These are phyloP conservation scores for Streptanthus diversifolius DNA, from an alignment of 345 rosid species.

Conservation along the genomic window DNA sequence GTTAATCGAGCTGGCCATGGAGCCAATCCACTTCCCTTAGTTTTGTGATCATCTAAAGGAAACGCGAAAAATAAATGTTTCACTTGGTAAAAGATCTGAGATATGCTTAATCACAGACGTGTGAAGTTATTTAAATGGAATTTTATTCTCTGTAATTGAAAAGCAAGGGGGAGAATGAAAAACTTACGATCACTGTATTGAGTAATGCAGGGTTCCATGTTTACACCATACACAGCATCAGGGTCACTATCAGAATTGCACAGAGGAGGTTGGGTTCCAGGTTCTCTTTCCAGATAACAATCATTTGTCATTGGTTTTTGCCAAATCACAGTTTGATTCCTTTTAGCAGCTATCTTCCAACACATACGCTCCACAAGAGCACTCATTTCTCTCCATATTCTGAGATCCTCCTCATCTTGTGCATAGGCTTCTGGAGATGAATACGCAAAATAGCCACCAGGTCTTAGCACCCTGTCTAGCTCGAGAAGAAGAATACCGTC, in stretches of 20 bases:
- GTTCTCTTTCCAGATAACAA: slow-evolving; percentile 76
- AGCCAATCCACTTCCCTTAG: slow-evolving; percentile 83
- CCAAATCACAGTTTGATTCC: slow-evolving; percentile 96
- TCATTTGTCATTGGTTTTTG: slow-evolving; percentile 89
- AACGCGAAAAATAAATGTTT: not conserved
- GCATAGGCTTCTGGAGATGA: slow-evolving; percentile 99
- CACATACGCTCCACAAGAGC: slow-evolving; percentile 91
- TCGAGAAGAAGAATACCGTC: slow-evolving; percentile 97
- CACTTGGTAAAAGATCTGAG: not conserved
- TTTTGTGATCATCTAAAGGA: slow-evolving; percentile 63
- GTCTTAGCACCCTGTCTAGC: slow-evolving; percentile 89
- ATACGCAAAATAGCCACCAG: slow-evolving; percentile 97
- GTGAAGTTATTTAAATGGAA: not conserved
- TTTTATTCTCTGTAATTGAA: not conserved
- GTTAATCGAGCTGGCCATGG: slow-evolving; percentile 96
- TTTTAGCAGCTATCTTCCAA: slow-evolving; percentile 87
- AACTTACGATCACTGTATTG: slow-evolving; percentile 82
- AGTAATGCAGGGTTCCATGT: slow-evolving; percentile 89
- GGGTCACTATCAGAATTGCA: slow-evolving; percentile 86
- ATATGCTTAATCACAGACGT: not conserved
- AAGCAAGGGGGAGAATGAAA: not conserved
- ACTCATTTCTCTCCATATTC: slow-evolving; percentile 97
- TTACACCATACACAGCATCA: slow-evolving; percentile 80
- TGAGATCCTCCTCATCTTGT: slow-evolving; percentile 93
- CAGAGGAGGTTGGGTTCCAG: slow-evolving; percentile 87